phyloP scores from a whole-genome alignment of 2,329 filamentous ascomycete species.

The Calonectria montana region DNA sequence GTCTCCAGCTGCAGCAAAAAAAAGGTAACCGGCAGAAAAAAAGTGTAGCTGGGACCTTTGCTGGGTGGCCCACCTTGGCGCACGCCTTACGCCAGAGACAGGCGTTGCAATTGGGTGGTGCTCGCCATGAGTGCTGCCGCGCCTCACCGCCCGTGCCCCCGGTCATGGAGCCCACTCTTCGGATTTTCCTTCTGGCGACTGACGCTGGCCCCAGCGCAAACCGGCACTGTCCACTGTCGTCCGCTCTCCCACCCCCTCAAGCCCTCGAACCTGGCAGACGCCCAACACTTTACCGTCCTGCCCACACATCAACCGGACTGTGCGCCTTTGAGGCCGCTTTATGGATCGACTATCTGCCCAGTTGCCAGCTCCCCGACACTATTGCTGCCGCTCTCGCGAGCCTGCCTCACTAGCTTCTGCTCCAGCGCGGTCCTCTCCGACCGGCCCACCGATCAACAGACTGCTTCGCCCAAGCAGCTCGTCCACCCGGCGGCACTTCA shows the following conservation, averaged over 20 bases:
- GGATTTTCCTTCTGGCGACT: conserved; percentile 35
- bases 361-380: conserved; percentile 9
- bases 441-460: conserved; percentile 27
- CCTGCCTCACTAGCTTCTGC: conserved; percentile 25
- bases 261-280: neutral
- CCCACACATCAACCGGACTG: neutral
- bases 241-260: conserved; percentile 24
- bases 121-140: conserved; percentile 43
- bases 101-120: conserved; percentile 48
- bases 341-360: conserved; percentile 7
- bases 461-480: conserved; percentile 14
- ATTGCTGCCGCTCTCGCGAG: conserved; percentile 17
- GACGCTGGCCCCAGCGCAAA: conserved; percentile 40
- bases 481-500: neutral
- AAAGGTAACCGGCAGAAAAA: conserved; percentile 32
- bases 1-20: conserved; percentile 36
- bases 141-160: conserved; percentile 43
- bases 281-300: neutral
- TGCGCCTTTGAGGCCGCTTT: conserved; percentile 3
- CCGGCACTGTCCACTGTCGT: conserved; percentile 34
- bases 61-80: conserved; percentile 28
- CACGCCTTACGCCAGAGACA: conserved; percentile 42
- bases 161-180: conserved; percentile 47
- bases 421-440: conserved; percentile 36
- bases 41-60: conserved; percentile 33